These are phyloP conservation scores for Colletotrichum plurivorum DNA, from an alignment of 2,329 filamentous ascomycete genomes.

Conservation along the genomic window DNA sequence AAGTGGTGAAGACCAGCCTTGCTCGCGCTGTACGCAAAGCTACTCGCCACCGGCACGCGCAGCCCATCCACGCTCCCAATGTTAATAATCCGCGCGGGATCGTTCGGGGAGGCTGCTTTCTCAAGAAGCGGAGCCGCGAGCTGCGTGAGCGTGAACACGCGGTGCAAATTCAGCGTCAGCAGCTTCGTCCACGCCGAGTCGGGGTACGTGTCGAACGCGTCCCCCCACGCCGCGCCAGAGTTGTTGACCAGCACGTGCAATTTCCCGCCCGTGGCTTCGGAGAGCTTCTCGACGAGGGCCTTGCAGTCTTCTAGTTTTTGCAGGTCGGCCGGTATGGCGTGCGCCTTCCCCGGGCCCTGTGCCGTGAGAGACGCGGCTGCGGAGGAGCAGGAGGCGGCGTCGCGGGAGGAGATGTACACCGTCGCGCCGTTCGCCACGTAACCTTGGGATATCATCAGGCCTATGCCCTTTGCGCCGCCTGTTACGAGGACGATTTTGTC, in stretches of 20 bases:
- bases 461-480: constrained; percentile 73
- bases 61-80: constrained; percentile 76
- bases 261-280: constrained; percentile 59
- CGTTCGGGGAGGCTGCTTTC: constrained; percentile 45
- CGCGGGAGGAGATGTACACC: constrained; percentile 77
- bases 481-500: constrained; percentile 73
- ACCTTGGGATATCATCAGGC: constrained; percentile 77
- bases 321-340: constrained; percentile 75
- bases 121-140: constrained; percentile 71
- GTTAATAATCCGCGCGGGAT: constrained; percentile 73
- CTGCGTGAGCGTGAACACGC: constrained; percentile 77
- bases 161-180: constrained; percentile 76
- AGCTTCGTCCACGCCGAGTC: constrained; percentile 71
- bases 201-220: constrained; percentile 70
- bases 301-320: constrained; percentile 71
- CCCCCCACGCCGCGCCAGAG: constrained; percentile 76
- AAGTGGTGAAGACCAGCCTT: constrained; percentile 78
- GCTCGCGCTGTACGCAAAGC: constrained; percentile 71
- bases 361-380: constrained; percentile 71
- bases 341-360: constrained; percentile 64
- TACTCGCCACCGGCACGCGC: constrained; percentile 70
- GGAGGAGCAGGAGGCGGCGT: constrained; percentile 69
- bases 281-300: constrained; percentile 66
- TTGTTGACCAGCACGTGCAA: constrained; percentile 78
- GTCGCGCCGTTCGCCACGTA: constrained; percentile 75